Evolutionary conservation across 179 eudicot species (phyloP), one percentile per base, ranked within the genome.

Genomic region (Amaranthus tricolor): DNA sequence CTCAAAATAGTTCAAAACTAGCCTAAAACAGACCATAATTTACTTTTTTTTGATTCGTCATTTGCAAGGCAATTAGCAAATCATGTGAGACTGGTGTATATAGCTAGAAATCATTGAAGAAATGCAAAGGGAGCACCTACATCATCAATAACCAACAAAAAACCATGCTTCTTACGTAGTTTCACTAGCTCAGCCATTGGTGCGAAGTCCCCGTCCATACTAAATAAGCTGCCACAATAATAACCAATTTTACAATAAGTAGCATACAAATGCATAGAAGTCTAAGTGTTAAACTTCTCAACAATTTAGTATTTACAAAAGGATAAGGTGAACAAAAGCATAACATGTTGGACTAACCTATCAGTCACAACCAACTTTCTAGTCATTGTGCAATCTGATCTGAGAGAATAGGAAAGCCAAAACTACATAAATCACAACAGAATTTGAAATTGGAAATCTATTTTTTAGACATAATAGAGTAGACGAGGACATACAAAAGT

Each of bases 171-270:
- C 80, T 79, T 87, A 21, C 99, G 96, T 72, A 95, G 97, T 74
- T 82, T 80, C 52, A 81, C 88, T 72, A 95, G 97, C 85, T 87
- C 91, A 55, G 40, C 62, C 91, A 95, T 88, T 55, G 97, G 99
- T 76, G 99, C 97, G 72, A 95, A 90, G 81, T 95, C 99, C 77
- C 99, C 99, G 82, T 95, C 99, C 99, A 95, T 95, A 77, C 99
- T 95, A 82, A 95, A 95, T 81, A 95, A 84, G 94, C 99, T 94
- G 96, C 75, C 81, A 81, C 72, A 50, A 57, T 21, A 78, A 70
- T 68, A 78, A 65, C 40, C 17, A 60, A 31, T 68, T 10, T 19
- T 49, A 16, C 24, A 16, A 43, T 53, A 68, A 60, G 20, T 58
- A 10, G 53, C 21, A 61, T 49, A 50, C 7, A 72, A 14, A 59